Conservation (phyloP, 257 asterid species). For the Mentha longifolia region DNA sequence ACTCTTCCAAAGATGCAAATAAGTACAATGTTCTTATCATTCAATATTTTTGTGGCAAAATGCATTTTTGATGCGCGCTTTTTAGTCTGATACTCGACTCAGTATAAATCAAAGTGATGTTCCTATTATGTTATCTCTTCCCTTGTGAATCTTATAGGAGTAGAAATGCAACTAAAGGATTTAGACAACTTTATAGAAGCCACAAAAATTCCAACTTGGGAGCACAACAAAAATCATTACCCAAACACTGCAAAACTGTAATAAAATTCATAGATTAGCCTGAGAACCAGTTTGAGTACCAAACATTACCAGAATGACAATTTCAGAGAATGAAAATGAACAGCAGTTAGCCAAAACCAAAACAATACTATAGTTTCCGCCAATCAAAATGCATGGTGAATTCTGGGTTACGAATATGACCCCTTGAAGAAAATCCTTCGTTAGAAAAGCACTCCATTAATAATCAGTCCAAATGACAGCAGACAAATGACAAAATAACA, state of each 20-base stretch:
- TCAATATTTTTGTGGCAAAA: not conserved
- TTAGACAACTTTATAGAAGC: not conserved
- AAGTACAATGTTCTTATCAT: slow-evolving; percentile 19
- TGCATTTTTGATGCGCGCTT: not conserved
- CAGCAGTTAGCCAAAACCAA: not conserved
- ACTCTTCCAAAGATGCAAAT: slow-evolving; percentile 17
- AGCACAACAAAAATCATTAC: not conserved
- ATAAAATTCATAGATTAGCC: not conserved
- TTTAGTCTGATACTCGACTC: slow-evolving; percentile 5
- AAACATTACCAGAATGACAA: not conserved
- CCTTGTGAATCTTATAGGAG: not conserved
- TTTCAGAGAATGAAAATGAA: not conserved
- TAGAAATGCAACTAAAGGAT: not conserved
- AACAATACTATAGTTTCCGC: too few species aligned
- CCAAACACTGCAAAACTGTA: not conserved
- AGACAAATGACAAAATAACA: not conserved
- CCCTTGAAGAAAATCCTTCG: too few species aligned
- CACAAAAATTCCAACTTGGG: not conserved
- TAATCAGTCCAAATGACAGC: too few species aligned
- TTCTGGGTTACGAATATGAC: too few species aligned
- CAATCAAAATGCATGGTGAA: too few species aligned
- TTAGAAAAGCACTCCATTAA: too few species aligned
- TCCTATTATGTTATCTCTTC: not conserved
- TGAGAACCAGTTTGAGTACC: not conserved
- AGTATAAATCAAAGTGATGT: not conserved